These are phyloP conservation scores for Phytophthora nicotianae DNA, from an alignment of 352 stramenopile species.

Conservation along the genomic window DNA sequence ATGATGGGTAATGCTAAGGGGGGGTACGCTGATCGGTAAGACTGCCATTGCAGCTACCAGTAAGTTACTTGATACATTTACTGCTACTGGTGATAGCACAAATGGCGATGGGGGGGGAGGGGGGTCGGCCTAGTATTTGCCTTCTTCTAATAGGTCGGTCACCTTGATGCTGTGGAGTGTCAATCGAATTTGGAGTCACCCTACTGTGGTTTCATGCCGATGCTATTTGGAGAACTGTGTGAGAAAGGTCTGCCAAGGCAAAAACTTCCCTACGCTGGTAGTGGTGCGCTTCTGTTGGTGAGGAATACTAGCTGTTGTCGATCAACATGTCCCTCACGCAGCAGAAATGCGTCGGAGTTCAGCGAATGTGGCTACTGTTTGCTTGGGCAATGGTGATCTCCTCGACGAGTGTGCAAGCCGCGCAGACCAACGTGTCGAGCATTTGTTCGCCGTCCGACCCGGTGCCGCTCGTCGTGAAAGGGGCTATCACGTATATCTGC, in stretches of 20 bases:
- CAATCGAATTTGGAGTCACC: no score
- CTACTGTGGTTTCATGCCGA: constrained; percentile 3
- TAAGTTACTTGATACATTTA: no score
- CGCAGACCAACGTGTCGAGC: constrained; percentile 61
- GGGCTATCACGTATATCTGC: constrained; percentile 70
- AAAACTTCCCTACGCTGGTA: constrained; percentile 21
- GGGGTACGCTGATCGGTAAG: no score
- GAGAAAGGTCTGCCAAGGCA: constrained; percentile 18
- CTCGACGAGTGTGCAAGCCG: constrained; percentile 18
- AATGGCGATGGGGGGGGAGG: no score
- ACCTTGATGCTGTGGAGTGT: no score
- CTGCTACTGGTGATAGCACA: no score
- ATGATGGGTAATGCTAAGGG: no score
- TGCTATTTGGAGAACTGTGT: constrained; percentile 12
- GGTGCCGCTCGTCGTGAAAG: constrained; percentile 60
- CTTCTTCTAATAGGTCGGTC: no score
- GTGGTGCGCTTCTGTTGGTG: background rate
- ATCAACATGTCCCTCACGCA: background rate
- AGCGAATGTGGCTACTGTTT: constrained; percentile 13
- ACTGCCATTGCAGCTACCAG: no score
- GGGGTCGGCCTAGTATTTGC: no score
- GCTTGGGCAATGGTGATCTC: constrained; percentile 8
- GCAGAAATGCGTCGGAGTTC: background rate
- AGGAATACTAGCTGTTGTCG: background rate
- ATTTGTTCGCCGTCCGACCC: constrained; percentile 64